A percentile compares a stretch with the other conserved stretches of the same genome.
Evolutionary conservation across 2,329 filamentous ascomycete genomes (phyloP).

Genomic region (Aspergillus eucalypticola): DNA sequence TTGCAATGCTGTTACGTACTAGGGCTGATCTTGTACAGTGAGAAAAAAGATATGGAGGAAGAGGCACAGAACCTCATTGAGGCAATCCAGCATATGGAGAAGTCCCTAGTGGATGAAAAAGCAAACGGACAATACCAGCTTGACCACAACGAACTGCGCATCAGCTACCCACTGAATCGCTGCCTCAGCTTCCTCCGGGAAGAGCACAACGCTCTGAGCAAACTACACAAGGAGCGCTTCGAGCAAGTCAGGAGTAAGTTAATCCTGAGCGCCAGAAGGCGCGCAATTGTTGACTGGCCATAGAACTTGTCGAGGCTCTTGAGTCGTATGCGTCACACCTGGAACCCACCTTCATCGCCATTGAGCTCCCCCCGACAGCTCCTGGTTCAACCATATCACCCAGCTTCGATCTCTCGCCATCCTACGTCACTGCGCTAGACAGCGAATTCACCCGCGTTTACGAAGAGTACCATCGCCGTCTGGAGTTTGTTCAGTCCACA

Average conservation of each 20-base stretch:
- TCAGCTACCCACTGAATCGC: constrained; percentile 79
- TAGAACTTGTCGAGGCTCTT: constrained; percentile 88
- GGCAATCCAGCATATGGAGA: constrained; percentile 89
- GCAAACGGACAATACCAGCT: constrained; percentile 63
- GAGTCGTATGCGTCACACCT: constrained; percentile 96
- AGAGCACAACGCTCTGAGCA: constrained; percentile 77
- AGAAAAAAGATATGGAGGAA: constrained; percentile 89
- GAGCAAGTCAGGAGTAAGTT: constrained; percentile 91
- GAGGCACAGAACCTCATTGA: constrained; percentile 84
- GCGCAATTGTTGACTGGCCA: constrained; percentile 25
- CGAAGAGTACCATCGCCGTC: constrained; percentile 87
- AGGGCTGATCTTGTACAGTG: constrained; percentile 45
- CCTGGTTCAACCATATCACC: constrained; percentile 75
- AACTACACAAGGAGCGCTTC: constrained; percentile 84
- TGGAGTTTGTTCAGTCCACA: constrained; percentile 71
- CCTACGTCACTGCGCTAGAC: constrained; percentile 84
- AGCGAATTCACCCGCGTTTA: constrained; percentile 92
- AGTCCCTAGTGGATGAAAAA: constrained; percentile 76
- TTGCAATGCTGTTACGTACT: not conserved
- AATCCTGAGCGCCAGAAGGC: not conserved
- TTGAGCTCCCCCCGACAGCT: constrained; percentile 79
- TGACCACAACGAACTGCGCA: constrained; percentile 67
- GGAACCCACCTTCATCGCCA: constrained; percentile 81
- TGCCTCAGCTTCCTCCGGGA: constrained; percentile 82
- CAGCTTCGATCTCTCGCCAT: constrained; percentile 86